Evolutionary conservation across 2,329 filamentous ascomycete species (phyloP).

Genomic region (Clarireedia homoeocarpa): DNA sequence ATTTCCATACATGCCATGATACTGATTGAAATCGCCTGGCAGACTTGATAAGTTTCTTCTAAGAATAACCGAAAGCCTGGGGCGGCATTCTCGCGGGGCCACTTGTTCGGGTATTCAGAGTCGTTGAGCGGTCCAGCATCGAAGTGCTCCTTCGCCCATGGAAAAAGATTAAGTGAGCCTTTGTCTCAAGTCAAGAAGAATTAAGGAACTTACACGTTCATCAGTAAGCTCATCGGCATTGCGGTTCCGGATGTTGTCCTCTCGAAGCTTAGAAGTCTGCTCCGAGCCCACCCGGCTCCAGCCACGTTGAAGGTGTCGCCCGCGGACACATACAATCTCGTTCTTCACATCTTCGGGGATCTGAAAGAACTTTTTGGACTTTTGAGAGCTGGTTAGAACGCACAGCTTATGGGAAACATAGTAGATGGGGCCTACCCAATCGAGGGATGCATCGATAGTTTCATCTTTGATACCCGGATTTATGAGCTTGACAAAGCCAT

Average conservation of each 20-base stretch:
- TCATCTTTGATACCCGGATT: too few species aligned
- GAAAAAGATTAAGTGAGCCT: not conserved
- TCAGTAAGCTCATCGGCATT: not conserved
- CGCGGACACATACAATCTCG: too few species aligned
- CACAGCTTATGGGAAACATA: too few species aligned
- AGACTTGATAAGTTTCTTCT: slow-evolving; percentile 34
- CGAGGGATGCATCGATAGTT: too few species aligned
- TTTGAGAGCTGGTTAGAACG: too few species aligned
- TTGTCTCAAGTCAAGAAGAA: not conserved
- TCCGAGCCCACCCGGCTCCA: too few species aligned
- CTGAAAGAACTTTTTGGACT: too few species aligned
- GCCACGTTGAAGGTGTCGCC: too few species aligned
- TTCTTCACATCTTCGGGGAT: too few species aligned
- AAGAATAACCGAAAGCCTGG: slow-evolving; percentile 39
- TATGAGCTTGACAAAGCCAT: too few species aligned
- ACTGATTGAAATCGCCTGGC: not conserved
- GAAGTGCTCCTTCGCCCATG: slow-evolving; percentile 9
- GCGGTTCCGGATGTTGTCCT: not conserved
- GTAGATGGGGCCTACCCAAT: too few species aligned
- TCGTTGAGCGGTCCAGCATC: slow-evolving; percentile 7
- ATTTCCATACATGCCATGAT: slow-evolving; percentile 10
- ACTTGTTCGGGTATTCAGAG: slow-evolving; percentile 33
- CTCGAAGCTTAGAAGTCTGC: too few species aligned
- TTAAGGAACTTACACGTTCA: not conserved
- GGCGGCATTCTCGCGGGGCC: slow-evolving; percentile 34